Base-by-base conservation (phyloP, 805 yeast species). In the Metschnikowia dekortorum region DNA sequence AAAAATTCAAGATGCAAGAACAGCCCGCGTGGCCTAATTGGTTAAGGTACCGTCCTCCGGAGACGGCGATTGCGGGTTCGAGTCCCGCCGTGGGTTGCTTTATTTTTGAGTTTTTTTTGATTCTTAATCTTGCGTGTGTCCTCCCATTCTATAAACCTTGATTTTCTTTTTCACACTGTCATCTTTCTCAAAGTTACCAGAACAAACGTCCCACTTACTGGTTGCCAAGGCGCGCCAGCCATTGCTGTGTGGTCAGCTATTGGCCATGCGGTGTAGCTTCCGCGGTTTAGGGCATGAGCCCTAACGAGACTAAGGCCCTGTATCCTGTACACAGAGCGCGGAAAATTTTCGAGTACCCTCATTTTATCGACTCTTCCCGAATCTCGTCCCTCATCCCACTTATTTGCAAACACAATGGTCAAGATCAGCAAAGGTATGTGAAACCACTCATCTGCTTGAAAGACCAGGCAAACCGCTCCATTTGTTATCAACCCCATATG, bases 31-130 rank as follows among this genome's bases (percentile, higher is more conserved):
- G 84, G 85, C 84, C 84, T 80, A 81, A 80, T 71, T 79, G 85
- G 85, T 81, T 79, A 81, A 79, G 84, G 84, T 81, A 79, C 80
- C 75, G 79, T 78, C 78, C 73, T 81, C 85, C 85, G 85, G 85
- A 70, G 80, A 75, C 74, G 71, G 75, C 73, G 85, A 81, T 81
- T 80, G 85, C 82, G 85, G 83, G 85, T 81, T 81, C 85, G 85
- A 81, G 82, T 81, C 85, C 85, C 84, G 83, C 84, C 83, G 74
- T 76, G 84, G 82, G 81, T 73, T 75, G 42, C 33, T 53, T 53
- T 56, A 54, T 52, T 58, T 50, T 44, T 34, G 38, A 50, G 49
- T 39, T 32, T 13, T 39, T 18, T 57, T 9, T n/a, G 8, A 0
- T 11, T 35, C 10, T n/a, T 10, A 8, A 35, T 8, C 11, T 6